Percentiles rank a stretch among this genome's conserved stretches.
phyloP scores from a whole-genome alignment of 192 early-diverging fungal species.

The Anaeromyces robustus region DNA sequence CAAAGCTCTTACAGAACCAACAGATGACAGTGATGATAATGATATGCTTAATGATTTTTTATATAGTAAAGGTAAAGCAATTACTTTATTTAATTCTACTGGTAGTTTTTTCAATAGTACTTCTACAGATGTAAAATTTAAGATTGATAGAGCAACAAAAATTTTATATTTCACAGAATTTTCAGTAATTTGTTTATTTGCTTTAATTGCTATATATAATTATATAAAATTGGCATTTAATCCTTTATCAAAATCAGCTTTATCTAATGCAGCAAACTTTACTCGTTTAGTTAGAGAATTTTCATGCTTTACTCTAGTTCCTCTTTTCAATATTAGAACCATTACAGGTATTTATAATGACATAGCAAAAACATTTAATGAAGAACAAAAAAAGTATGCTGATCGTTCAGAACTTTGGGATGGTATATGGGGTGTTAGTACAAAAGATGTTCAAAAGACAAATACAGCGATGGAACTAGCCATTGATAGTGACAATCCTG shows the following conservation, averaged over 20 bases:
- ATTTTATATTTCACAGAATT: background rate
- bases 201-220: background rate
- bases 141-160: background rate
- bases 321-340: background rate
- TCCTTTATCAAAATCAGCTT: background rate
- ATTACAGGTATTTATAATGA: background rate
- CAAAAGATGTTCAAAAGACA: background rate
- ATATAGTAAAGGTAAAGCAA: too few species aligned
- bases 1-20: background rate
- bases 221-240: background rate
- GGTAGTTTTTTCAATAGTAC: too few species aligned
- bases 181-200: background rate
- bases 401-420: background rate
- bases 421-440: background rate
- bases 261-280: background rate
- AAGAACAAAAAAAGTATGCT: background rate
- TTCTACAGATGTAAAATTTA: background rate
- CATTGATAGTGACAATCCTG: background rate
- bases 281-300: background rate
- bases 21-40: too few species aligned
- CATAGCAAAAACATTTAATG: background rate
- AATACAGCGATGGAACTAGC: background rate
- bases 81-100: too few species aligned
- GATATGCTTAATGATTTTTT: background rate
- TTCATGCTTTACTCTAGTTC: background rate